Percentiles rank a stretch among this genome's conserved stretches.
phyloP scores from a whole-genome alignment of 345 rosid species.

The Mallotus nudiflorus region DNA sequence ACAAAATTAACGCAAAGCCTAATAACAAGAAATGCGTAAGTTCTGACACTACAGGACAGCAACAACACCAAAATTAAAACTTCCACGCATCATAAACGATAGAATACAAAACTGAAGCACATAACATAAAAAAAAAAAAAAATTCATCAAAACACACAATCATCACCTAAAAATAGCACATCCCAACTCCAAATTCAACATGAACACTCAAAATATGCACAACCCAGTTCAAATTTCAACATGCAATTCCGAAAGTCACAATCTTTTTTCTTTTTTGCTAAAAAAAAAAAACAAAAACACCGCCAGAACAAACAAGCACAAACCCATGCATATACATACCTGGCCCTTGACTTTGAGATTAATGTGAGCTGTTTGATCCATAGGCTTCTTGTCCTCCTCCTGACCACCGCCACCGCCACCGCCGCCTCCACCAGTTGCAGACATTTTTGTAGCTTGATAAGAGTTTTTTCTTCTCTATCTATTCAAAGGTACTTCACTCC shows the following conservation, averaged over 20 bases:
- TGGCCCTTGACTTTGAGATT: constrained; percentile 83
- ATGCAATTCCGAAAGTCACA: background rate
- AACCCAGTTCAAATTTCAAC: background rate
- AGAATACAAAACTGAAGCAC: no score
- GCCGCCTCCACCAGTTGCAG: constrained; percentile 32
- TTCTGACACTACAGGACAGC: no score
- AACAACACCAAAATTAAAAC: no score
- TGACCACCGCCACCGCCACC: constrained; percentile 35
- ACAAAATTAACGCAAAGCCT: background rate
- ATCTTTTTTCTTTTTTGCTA: background rate
- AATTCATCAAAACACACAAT: background rate
- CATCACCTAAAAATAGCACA: background rate
- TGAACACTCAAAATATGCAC: background rate
- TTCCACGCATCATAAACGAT: no score
- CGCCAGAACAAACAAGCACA: background rate
- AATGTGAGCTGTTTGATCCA: constrained; percentile 54
- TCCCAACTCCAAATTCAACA: background rate
- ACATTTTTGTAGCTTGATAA: constrained; percentile 38
- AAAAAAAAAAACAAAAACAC: background rate
- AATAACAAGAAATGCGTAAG: background rate
- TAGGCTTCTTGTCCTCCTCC: constrained; percentile 74
- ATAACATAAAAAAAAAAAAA: background rate
- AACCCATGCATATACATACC: constrained; percentile 27
- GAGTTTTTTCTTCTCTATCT: background rate
- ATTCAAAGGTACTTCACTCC: background rate